These are phyloP conservation scores for Austroboletus festivus DNA, from an alignment of 768 basidiomycete species.

Conservation along the genomic window DNA sequence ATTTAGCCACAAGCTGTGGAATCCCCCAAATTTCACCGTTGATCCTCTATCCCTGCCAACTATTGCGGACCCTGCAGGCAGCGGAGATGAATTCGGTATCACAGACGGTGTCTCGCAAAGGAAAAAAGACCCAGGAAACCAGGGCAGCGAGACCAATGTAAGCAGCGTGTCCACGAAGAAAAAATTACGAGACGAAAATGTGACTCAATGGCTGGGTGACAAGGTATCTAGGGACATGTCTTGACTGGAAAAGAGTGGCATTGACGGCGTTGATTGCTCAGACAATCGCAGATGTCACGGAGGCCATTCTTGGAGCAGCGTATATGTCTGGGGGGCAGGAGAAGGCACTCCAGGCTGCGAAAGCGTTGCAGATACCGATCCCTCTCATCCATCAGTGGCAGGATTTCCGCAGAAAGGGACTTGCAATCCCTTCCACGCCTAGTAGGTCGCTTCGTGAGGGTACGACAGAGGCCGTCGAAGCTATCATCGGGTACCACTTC, in stretches of 20 bases:
- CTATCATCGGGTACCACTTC: slow-evolving; percentile 62
- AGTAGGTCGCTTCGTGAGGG: slow-evolving; percentile 45
- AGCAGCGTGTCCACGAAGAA: slow-evolving; percentile 31
- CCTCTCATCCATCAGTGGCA: slow-evolving; percentile 64
- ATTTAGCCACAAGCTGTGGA: slow-evolving; percentile 66
- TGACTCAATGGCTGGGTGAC: slow-evolving; percentile 65
- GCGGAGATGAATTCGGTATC: slow-evolving; percentile 31
- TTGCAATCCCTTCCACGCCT: slow-evolving; percentile 42
- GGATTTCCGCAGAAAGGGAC: slow-evolving; percentile 55
- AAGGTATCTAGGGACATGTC: slow-evolving; percentile 48
- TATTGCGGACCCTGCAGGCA: slow-evolving; percentile 19
- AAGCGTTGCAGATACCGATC: slow-evolving; percentile 64
- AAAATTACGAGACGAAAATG: slow-evolving; percentile 38
- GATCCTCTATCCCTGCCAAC: slow-evolving; percentile 19
- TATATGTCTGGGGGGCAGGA: slow-evolving; percentile 73
- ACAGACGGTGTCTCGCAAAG: slow-evolving; percentile 5
- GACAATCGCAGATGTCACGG: slow-evolving; percentile 81
- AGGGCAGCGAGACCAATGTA: slow-evolving; percentile 8
- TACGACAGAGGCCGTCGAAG: slow-evolving; percentile 55
- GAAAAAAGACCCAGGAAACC: slow-evolving; percentile 12
- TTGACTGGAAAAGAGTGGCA: slow-evolving; percentile 1
- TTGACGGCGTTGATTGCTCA: slow-evolving; percentile 30
- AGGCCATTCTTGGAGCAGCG: slow-evolving; percentile 82
- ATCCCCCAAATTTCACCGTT: slow-evolving; percentile 44
- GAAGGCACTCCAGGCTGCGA: slow-evolving; percentile 58